These are phyloP conservation scores for Blastobotrys chiropterorum DNA, from an alignment of 805 yeast genomes.

Conservation along the genomic window DNA sequence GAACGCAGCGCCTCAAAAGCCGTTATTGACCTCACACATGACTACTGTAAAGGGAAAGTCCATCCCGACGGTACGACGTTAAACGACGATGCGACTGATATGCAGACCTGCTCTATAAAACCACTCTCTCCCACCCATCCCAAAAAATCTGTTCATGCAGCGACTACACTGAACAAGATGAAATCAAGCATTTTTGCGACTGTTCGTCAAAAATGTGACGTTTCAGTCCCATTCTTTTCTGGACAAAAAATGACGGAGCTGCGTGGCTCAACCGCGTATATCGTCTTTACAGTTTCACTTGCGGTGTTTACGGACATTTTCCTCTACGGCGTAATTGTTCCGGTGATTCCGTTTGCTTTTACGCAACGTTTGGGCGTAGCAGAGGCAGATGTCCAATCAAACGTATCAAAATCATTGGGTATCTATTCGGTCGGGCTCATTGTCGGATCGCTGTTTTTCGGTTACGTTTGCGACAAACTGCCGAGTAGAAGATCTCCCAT, in stretches of 20 bases:
- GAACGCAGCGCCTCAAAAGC: too few species aligned
- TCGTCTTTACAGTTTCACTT: slow-evolving; percentile 25
- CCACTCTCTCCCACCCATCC: too few species aligned
- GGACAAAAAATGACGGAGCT: neutral
- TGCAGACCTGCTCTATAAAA: too few species aligned
- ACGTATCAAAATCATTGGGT: slow-evolving; percentile 26
- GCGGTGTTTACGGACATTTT: slow-evolving; percentile 32
- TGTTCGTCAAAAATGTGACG: neutral
- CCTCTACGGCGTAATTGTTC: slow-evolving; percentile 29
- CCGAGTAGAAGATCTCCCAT: slow-evolving; percentile 23
- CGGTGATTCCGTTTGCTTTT: slow-evolving; percentile 31
- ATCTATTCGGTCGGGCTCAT: slow-evolving; percentile 31
- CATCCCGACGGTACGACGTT: too few species aligned
- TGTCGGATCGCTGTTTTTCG: slow-evolving; percentile 26
- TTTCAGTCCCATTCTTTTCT: neutral
- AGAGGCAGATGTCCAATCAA: slow-evolving; percentile 23
- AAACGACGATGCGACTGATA: too few species aligned
- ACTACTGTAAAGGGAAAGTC: too few species aligned
- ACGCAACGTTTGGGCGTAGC: slow-evolving; percentile 24
- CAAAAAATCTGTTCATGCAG: too few species aligned
- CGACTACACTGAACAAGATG: too few species aligned
- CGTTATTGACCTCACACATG: too few species aligned
- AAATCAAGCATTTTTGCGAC: neutral
- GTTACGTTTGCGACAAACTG: slow-evolving; percentile 25
- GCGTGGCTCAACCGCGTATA: slow-evolving; percentile 20